phyloP scores from a whole-genome alignment of 2,329 filamentous ascomycete species.

The Lachnellula subtilissima region DNA sequence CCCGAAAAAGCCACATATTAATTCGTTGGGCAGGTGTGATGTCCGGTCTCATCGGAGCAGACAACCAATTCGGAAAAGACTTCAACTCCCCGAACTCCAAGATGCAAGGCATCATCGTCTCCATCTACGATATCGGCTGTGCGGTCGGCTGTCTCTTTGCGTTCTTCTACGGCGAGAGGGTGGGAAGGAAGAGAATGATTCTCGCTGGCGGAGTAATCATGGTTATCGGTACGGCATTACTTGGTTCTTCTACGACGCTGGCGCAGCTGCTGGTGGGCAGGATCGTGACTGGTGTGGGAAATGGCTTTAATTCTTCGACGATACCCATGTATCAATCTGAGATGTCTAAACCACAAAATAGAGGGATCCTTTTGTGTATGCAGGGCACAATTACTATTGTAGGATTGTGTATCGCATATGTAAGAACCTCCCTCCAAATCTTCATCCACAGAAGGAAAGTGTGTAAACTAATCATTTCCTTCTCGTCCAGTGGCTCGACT shows the following conservation, averaged over 20 bases:
- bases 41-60: too few species aligned
- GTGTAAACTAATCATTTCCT: not conserved
- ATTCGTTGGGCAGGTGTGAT: too few species aligned
- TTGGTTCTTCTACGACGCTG: constrained; percentile 35
- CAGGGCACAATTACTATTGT: constrained; percentile 42
- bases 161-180: constrained; percentile 36
- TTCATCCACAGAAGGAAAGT: not conserved
- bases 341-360: constrained; percentile 28
- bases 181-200: constrained; percentile 40
- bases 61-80: too few species aligned
- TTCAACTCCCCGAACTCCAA: too few species aligned
- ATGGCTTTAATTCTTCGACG: constrained; percentile 36
- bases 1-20: too few species aligned
- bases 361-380: constrained; percentile 43
- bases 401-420: constrained; percentile 41
- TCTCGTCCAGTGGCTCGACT: constrained; percentile 33
- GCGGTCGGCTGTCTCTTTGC: constrained; percentile 29
- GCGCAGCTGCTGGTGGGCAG: constrained; percentile 42
- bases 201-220: constrained; percentile 39
- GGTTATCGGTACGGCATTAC: constrained; percentile 40
- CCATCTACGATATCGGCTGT: constrained; percentile 35
- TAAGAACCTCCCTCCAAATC: not conserved
- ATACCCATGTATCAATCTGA: constrained; percentile 33
- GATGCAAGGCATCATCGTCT: too few species aligned
- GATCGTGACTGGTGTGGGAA: constrained; percentile 42